Evolutionary conservation across 805 yeast species (phyloP).

Genomic region (Cyberlindnera saturnus): DNA sequence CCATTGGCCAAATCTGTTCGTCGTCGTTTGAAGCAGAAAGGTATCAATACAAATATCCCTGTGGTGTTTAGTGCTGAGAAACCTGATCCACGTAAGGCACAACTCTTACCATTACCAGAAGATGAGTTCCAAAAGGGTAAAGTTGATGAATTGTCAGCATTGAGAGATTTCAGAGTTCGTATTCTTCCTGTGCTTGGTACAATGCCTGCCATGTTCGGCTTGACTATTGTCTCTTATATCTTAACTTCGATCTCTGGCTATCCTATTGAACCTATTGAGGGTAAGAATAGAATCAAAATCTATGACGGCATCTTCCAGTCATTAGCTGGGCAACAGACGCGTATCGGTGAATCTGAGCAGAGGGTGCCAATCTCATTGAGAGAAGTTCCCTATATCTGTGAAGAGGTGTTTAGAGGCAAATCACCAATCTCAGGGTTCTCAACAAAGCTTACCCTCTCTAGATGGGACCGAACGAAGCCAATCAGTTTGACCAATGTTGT

Average conservation of each 20-base stretch:
- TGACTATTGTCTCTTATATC: constrained; percentile 80
- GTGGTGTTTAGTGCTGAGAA: constrained; percentile 92
- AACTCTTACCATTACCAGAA: constrained; percentile 77
- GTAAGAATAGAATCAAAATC: constrained; percentile 77
- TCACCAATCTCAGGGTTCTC: constrained; percentile 81
- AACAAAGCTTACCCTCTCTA: constrained; percentile 70
- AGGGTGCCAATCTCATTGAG: constrained; percentile 64
- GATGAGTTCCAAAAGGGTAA: constrained; percentile 74
- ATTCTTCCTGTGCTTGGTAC: constrained; percentile 95
- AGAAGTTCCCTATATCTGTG: constrained; percentile 79
- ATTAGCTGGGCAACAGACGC: constrained; percentile 79
- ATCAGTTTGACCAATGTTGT: constrained; percentile 74
- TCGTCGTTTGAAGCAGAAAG: constrained; percentile 73
- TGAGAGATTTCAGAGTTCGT: constrained; percentile 87
- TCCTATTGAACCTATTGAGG: constrained; percentile 86
- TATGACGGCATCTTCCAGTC: constrained; percentile 81
- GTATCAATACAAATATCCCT: constrained; percentile 71
- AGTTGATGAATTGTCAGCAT: constrained; percentile 81
- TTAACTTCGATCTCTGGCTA: constrained; percentile 79
- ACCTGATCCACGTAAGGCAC: constrained; percentile 93
- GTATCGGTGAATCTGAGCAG: constrained; percentile 68
- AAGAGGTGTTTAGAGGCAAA: constrained; percentile 90
- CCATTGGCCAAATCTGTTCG: constrained; percentile 86
- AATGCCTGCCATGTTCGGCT: constrained; percentile 94
- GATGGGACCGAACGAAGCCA: constrained; percentile 74